Percentiles rank a stretch among this genome's conserved stretches.
Conservation (phyloP, 495 filamentous ascomycete species). For the Eremomyces bilateralis region DNA sequence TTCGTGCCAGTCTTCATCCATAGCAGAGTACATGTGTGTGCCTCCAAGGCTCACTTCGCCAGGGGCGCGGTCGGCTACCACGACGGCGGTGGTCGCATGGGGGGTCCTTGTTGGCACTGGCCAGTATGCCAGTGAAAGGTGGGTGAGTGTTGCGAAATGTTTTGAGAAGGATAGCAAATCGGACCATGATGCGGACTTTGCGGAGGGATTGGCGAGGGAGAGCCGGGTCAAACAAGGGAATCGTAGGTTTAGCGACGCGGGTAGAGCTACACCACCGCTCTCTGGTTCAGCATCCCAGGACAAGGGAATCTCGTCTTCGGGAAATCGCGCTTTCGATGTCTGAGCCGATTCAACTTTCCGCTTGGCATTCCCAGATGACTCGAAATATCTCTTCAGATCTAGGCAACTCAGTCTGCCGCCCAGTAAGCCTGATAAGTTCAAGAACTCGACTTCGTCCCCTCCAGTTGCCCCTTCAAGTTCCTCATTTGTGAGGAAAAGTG, state of each 20-base stretch:
- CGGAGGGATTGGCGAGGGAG: conserved; percentile 27
- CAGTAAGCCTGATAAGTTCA: conserved; percentile 39
- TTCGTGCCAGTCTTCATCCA: conserved; percentile 50
- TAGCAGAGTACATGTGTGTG: conserved; percentile 38
- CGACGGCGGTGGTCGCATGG: conserved; percentile 29
- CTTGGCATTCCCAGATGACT: too few relatives aligned
- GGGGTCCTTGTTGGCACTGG: conserved; percentile 47
- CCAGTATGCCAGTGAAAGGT: conserved; percentile 66
- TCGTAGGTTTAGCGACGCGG: too few relatives aligned
- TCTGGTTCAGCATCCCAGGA: conserved; percentile 16
- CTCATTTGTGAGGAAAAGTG: conserved; percentile 16
- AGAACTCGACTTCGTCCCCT: conserved; percentile 29
- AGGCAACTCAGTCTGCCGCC: background rate
- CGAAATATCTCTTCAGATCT: conserved; percentile 32
- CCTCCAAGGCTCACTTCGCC: conserved; percentile 31
- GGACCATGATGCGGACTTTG: conserved; percentile 39
- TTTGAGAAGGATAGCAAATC: conserved; percentile 39
- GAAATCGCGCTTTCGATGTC: too few relatives aligned
- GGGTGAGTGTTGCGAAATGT: conserved; percentile 42
- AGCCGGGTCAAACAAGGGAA: conserved; percentile 30
- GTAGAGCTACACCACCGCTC: too few relatives aligned
- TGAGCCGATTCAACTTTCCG: too few relatives aligned
- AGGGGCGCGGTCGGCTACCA: conserved; percentile 25
- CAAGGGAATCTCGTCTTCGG: too few relatives aligned
- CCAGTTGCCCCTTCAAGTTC: conserved; percentile 16